Percentiles rank a stretch among this genome's conserved stretches.
phyloP scores from a whole-genome alignment of 805 yeast species.

The Kazachstania martiniae region DNA sequence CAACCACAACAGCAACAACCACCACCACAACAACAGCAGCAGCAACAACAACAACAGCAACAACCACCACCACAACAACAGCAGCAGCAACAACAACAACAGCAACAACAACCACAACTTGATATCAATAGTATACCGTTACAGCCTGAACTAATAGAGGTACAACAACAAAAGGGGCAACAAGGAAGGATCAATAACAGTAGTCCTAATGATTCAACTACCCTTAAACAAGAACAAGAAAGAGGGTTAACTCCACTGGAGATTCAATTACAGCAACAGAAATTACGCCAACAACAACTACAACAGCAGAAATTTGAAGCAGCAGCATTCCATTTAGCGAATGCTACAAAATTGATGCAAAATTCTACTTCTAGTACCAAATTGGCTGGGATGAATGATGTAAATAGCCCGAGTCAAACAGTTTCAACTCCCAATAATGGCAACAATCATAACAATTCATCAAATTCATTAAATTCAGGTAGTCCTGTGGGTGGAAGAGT shows the following conservation, averaged over 20 bases:
- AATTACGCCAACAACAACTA: conserved; percentile 25
- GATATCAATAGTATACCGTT: no score
- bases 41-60: not conserved
- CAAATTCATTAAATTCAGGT: conserved; percentile 2
- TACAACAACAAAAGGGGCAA: not conserved
- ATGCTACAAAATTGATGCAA: conserved; percentile 24
- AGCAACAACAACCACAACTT: conserved; percentile 8
- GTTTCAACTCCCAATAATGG: not conserved
- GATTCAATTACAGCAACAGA: conserved; percentile 26
- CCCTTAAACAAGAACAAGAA: conserved; percentile 6
- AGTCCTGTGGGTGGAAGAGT: conserved; percentile 16
- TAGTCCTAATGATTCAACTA: not conserved
- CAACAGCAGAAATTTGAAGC: conserved; percentile 27
- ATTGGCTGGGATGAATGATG: not conserved
- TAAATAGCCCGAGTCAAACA: conserved; percentile 1
- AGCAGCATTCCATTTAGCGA: conserved; percentile 25
- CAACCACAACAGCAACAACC: not conserved
- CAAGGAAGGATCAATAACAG: not conserved
- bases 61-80: not conserved
- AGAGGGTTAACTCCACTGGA: conserved; percentile 26
- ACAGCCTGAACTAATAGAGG: conserved; percentile 6
- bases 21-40: not conserved
- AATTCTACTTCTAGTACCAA: conserved; percentile 6
- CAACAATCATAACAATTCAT: not conserved
- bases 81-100: conserved; percentile 6